A percentile compares a stretch with the other conserved stretches of the same genome.
These are phyloP conservation scores for Diaporthe sp. DNA, from an alignment of 2,329 filamentous ascomycete genomes.

Conservation along the genomic window DNA sequence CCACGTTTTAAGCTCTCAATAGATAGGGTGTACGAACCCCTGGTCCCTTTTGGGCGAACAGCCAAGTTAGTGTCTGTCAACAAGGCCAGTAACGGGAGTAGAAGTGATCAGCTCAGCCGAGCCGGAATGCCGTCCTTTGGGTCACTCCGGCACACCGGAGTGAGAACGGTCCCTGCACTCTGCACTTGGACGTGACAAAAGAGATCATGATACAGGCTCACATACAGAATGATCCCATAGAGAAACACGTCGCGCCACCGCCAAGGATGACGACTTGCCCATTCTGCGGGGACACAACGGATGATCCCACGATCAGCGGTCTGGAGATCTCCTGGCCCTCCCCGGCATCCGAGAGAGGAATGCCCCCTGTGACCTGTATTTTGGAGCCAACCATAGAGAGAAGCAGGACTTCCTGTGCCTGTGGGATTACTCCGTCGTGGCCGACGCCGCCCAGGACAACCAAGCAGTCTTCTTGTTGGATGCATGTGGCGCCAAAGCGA, in stretches of 20 bases:
- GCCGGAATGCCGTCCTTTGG: background rate
- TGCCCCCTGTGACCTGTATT: background rate
- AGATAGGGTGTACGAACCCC: constrained; percentile 64
- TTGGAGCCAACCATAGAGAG: background rate
- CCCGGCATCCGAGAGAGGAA: constrained; percentile 41
- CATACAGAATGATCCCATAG: constrained; percentile 84
- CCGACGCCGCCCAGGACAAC: constrained; percentile 61
- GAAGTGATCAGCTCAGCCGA: background rate
- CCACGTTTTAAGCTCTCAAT: background rate
- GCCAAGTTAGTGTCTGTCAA: background rate
- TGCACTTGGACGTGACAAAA: no score
- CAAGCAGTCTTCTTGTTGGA: constrained; percentile 48
- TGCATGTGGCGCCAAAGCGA: constrained; percentile 60
- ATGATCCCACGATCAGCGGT: constrained; percentile 81
- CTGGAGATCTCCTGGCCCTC: constrained; percentile 48
- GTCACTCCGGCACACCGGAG: background rate
- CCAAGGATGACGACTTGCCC: constrained; percentile 75
- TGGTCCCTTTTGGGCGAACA: constrained; percentile 62
- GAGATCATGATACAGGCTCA: background rate
- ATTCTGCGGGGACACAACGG: constrained; percentile 61
- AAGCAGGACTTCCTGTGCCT: constrained; percentile 64
- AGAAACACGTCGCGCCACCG: constrained; percentile 90
- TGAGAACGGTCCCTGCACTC: background rate
- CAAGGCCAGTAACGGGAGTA: background rate
- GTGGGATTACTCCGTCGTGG: constrained; percentile 56